Evolutionary conservation across 2,329 filamentous ascomycete species (phyloP).

Genomic region (Cercospora sesami): DNA sequence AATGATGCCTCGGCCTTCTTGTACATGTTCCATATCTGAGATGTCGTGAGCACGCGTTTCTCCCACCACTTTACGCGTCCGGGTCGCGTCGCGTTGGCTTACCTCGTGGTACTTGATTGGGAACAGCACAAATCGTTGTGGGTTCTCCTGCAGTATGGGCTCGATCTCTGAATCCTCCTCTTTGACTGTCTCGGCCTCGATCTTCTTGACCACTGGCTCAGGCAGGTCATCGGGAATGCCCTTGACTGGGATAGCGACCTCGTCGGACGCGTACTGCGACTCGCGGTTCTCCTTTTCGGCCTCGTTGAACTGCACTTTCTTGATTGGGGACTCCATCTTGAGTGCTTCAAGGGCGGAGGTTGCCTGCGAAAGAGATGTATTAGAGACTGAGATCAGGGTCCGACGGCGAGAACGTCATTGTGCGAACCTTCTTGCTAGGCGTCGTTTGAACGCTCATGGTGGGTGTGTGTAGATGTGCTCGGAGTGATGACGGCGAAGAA

Average conservation of each 20-base stretch:
- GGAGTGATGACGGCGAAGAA: slow-evolving; percentile 13
- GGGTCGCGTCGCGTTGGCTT: slow-evolving; percentile 61
- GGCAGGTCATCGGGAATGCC: slow-evolving; percentile 51
- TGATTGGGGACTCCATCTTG: slow-evolving; percentile 89
- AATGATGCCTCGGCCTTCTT: slow-evolving; percentile 99
- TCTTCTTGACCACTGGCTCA: slow-evolving; percentile 35
- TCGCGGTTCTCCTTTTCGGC: slow-evolving; percentile 79
- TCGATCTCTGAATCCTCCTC: slow-evolving; percentile 71
- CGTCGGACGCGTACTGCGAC: slow-evolving; percentile 48
- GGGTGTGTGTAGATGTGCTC: slow-evolving; percentile 24
- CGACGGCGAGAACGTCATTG: slow-evolving; percentile 43
- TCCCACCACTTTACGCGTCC: slow-evolving; percentile 42
- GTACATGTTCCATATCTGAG: slow-evolving; percentile 99
- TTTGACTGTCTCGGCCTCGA: slow-evolving; percentile 55
- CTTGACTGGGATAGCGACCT: slow-evolving; percentile 59
- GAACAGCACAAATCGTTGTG: slow-evolving; percentile 94
- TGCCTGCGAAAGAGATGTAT: slow-evolving; percentile 58
- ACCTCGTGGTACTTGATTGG: slow-evolving; percentile 99
- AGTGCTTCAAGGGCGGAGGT: slow-evolving; percentile 82
- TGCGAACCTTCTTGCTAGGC: slow-evolving; percentile 69
- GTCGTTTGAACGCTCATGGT: slow-evolving; percentile 66
- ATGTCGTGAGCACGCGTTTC: slow-evolving; percentile 28
- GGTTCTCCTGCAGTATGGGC: slow-evolving; percentile 92
- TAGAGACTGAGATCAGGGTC: slow-evolving; percentile 41
- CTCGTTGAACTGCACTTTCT: slow-evolving; percentile 78